Conservation (phyloP, 2,329 filamentous ascomycete genomes). For the Colletotrichum nymphaeae region DNA sequence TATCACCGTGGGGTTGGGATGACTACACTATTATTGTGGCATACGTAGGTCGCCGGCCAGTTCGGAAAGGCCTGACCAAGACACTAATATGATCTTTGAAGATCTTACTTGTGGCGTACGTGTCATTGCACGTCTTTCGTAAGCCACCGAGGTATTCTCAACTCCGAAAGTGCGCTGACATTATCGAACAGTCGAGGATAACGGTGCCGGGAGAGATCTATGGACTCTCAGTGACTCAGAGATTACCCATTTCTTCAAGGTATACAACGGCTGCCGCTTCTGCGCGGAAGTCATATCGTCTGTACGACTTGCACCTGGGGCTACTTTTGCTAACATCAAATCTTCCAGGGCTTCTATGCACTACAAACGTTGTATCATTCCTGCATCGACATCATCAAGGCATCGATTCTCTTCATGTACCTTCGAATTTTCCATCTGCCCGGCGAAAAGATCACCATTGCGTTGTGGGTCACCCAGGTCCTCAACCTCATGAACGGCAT, state of each 20-base stretch:
- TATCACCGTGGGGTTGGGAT: constrained; percentile 11
- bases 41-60: not conserved
- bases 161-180: rapidly evolving
- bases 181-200: constrained; percentile 1
- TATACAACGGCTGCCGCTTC: not conserved
- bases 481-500: constrained; percentile 14
- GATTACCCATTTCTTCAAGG: constrained; percentile 21
- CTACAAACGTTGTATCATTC: constrained; percentile 9
- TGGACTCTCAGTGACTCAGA: constrained; percentile 2
- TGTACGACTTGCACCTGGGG: not conserved
- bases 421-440: constrained; percentile 29
- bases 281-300: not conserved
- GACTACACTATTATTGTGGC: constrained; percentile 12
- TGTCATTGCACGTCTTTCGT: not conserved
- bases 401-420: constrained; percentile 31
- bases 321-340: not conserved
- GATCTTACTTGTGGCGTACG: not conserved
- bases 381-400: constrained; percentile 29
- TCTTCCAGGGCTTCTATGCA: constrained; percentile 1
- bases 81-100: not conserved
- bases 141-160: not conserved
- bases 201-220: constrained; percentile 25
- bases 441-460: constrained; percentile 22
- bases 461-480: not conserved
- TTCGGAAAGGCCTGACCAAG: not conserved